Evolutionary conservation across 1,284 basidiomycete genomes (phyloP).

Genomic region (Rhizopogon parksii): DNA sequence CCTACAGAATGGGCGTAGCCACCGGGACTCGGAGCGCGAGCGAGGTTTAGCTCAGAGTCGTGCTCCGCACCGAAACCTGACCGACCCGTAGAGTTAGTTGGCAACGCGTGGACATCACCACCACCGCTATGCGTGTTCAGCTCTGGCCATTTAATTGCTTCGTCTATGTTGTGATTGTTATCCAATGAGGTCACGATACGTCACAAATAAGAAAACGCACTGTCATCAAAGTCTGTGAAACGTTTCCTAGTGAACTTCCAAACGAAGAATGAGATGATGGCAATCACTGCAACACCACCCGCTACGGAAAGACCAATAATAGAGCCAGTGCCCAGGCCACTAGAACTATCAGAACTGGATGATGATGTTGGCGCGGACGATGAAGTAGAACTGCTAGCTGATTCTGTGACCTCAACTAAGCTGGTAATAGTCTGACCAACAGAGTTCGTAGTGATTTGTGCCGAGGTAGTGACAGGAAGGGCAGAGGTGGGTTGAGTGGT

Average conservation of each 20-base stretch:
- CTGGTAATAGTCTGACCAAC: constrained; percentile 20
- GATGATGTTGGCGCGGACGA: constrained; percentile 11
- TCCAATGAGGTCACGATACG: constrained; percentile 4
- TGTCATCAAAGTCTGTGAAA: constrained; percentile 66
- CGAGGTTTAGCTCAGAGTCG: constrained; percentile 49
- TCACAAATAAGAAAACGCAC: constrained; percentile 38
- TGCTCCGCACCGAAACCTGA: constrained; percentile 55
- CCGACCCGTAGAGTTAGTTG: constrained; percentile 56
- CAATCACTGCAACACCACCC: constrained; percentile 65
- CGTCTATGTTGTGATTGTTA: constrained; percentile 45
- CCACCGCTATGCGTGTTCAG: constrained; percentile 54
- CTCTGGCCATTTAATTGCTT: constrained; percentile 84
- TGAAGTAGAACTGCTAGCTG: constrained; percentile 9
- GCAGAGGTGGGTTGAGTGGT: background rate
- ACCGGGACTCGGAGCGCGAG: constrained; percentile 40
- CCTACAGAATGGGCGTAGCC: constrained; percentile 39
- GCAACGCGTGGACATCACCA: constrained; percentile 51
- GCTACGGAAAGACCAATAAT: constrained; percentile 74
- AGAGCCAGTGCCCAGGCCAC: constrained; percentile 51
- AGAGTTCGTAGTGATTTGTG: constrained; percentile 16
- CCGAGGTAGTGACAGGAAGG: background rate
- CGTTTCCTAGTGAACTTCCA: constrained; percentile 81
- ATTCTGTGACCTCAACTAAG: constrained; percentile 8
- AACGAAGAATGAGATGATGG: constrained; percentile 62
- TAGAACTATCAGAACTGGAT: constrained; percentile 7